Conservation (phyloP, 192 early-diverging fungal species). For the Diversispora eburnea region DNA sequence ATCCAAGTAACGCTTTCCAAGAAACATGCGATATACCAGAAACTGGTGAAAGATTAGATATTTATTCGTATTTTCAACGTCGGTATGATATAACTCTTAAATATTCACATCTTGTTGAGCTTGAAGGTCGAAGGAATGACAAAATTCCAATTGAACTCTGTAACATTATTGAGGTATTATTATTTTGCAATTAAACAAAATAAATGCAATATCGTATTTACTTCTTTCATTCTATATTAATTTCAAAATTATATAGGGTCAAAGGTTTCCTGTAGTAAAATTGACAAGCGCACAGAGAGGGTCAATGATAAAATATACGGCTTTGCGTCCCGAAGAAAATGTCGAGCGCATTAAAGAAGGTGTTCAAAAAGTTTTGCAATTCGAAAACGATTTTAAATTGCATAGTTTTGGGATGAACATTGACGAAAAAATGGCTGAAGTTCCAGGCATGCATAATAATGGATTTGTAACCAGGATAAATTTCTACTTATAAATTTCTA, state of each 20-base stretch:
- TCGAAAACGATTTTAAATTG: conserved; percentile 66
- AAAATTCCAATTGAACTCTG: conserved; percentile 90
- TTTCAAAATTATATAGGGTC: conserved; percentile 45
- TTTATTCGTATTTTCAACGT: conserved; percentile 72
- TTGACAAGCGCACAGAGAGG: conserved; percentile 83
- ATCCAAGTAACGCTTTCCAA: not conserved
- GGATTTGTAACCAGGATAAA: too few relatives aligned
- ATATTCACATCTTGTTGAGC: conserved; percentile 76
- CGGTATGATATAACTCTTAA: conserved; percentile 69
- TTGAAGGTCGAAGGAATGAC: conserved; percentile 62
- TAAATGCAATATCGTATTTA: not conserved
- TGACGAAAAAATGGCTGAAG: conserved; percentile 58
- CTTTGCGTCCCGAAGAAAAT: conserved; percentile 72
- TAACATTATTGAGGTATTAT: conserved; percentile 56
- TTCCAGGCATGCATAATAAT: conserved; percentile 42
- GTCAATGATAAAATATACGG: conserved; percentile 94
- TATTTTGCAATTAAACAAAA: not conserved
- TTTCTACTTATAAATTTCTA: too few relatives aligned
- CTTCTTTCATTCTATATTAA: not conserved
- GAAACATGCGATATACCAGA: not conserved
- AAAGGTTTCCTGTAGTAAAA: conserved; percentile 71
- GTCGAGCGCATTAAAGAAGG: conserved; percentile 73
- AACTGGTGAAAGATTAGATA: conserved; percentile 48
- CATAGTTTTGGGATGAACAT: conserved; percentile 70
- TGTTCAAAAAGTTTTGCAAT: conserved; percentile 56